Evolutionary conservation across 2,329 filamentous ascomycete species (phyloP), one percentile per base, ranked within the genome.

Genomic region (Alternaria alternata): DNA sequence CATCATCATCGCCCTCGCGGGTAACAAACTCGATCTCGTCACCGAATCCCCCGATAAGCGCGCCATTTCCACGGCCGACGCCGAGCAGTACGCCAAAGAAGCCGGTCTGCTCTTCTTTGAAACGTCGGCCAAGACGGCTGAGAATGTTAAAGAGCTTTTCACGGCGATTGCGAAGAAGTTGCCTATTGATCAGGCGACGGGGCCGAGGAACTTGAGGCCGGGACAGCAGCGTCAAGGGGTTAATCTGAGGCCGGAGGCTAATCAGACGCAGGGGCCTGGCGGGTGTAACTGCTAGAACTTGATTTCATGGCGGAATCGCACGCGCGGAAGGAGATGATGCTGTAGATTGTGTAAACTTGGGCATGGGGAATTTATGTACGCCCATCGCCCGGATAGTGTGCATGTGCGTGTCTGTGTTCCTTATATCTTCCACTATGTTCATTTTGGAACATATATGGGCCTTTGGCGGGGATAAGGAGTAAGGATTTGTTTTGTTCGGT

Each of bases 161-260:
- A 97, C 94, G 42, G 93, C 93, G 59, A 98, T 99, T 77, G 95
- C 95, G 64, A 97, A 94, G 89, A 98, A 97, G 82, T 86, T 99
- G 67, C 95, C 95, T 32, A 89, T 98, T 70, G 95, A 99, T 77
- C 95, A 98, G 81, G 94, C 89, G 18, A 41, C 4, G 51, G 94
- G 94, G n/a, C 93, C 94, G 65, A 88, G 94, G 78, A 94, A 94
- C 79, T 85, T 94, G 76, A 86, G 94, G 71, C 81, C 80, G 7
- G 80, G 75, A 48, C 75, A 86, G 59, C 86, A 85, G 66, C 84
- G 86, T 66, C 83, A 85, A 58, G 89, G 89, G 54, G 89, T 92
- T 38, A 88, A 91, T 77, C 81, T 92, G 65, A 85, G 88, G 69
- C 86, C 86, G 36, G 85, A 89, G 75, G 82, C 87, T 55, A 83